A percentile compares a stretch with the other conserved stretches of the same genome.
Conservation (phyloP, 441 rosid genomes). For the Theobroma grandiflorum region DNA sequence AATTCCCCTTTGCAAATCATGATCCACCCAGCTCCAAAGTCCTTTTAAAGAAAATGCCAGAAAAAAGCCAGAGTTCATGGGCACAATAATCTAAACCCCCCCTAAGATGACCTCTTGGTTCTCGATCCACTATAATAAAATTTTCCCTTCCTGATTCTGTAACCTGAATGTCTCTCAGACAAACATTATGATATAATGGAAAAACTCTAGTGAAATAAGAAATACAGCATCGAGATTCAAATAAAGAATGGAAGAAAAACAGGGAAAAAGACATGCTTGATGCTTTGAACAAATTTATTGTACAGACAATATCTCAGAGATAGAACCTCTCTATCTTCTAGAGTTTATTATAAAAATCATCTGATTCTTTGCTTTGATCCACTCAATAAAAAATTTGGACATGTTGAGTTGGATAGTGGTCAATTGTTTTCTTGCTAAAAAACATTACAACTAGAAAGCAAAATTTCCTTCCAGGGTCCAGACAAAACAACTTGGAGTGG, state of each 20-base stretch:
- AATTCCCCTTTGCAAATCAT: not conserved
- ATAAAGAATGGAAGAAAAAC: not conserved
- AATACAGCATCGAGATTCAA: not conserved
- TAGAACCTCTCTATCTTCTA: not conserved
- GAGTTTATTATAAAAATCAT: not conserved
- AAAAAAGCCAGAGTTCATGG: conserved; percentile 20
- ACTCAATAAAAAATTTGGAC: not conserved
- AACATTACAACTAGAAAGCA: not conserved
- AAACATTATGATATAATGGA: not conserved
- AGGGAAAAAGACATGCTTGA: not conserved
- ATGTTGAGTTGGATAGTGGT: conserved; percentile 7
- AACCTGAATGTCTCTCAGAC: not conserved
- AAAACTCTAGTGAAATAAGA: not conserved
- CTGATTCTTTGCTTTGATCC: not conserved
- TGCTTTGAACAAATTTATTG: not conserved
- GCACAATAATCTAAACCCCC: conserved; percentile 17
- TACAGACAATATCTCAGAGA: not conserved
- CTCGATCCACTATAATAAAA: not conserved
- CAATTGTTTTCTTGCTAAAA: not conserved
- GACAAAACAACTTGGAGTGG: conserved; percentile 9
- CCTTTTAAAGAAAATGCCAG: conserved; percentile 1
- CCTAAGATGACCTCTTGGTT: not conserved
- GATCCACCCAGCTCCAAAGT: not conserved
- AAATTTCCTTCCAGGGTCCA: not conserved
- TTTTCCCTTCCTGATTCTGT: not conserved